A percentile compares a stretch with the other conserved stretches of the same genome.
Conservation (phyloP, 2,329 filamentous ascomycete genomes). For the Periconia sp. region DNA sequence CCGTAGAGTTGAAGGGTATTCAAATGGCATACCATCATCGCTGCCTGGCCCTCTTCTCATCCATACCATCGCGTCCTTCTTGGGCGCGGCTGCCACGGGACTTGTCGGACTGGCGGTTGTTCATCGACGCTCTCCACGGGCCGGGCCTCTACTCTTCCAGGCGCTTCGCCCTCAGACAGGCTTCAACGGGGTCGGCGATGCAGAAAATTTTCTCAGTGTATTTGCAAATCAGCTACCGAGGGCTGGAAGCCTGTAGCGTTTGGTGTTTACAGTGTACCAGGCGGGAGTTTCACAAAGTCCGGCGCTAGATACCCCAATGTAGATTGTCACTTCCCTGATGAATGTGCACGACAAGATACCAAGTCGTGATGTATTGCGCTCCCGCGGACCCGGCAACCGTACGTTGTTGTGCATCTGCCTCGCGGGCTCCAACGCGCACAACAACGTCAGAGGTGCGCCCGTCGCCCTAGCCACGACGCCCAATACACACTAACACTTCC, state of each 20-base stretch:
- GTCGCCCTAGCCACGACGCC: conserved; percentile 18
- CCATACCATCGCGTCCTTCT: conserved; percentile 29
- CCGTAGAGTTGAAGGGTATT: conserved; percentile 2
- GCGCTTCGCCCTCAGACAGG: conserved; percentile 31
- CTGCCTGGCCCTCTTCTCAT: conserved; percentile 36
- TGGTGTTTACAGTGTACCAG: background rate
- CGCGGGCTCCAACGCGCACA: conserved; percentile 2
- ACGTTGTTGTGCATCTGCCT: background rate
- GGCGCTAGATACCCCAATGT: conserved; percentile 13
- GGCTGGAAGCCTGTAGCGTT: conserved; percentile 4
- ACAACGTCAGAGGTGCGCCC: conserved; percentile 22
- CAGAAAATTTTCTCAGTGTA: conserved; percentile 38
- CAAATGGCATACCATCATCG: conserved; percentile 24
- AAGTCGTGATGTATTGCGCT: too few species aligned
- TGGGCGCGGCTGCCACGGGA: conserved; percentile 26
- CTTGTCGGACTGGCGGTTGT: conserved; percentile 37
- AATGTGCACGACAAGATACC: too few species aligned
- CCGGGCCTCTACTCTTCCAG: conserved; percentile 43
- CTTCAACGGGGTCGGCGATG: conserved; percentile 33
- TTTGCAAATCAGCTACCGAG: conserved; percentile 32
- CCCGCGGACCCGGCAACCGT: too few species aligned
- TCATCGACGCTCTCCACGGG: conserved; percentile 39
- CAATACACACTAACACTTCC: conserved; percentile 8
- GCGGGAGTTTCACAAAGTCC: background rate
- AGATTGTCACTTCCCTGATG: too few species aligned